Conservation (phyloP, 257 asterid species). For the Solanum corneliomulleri region DNA sequence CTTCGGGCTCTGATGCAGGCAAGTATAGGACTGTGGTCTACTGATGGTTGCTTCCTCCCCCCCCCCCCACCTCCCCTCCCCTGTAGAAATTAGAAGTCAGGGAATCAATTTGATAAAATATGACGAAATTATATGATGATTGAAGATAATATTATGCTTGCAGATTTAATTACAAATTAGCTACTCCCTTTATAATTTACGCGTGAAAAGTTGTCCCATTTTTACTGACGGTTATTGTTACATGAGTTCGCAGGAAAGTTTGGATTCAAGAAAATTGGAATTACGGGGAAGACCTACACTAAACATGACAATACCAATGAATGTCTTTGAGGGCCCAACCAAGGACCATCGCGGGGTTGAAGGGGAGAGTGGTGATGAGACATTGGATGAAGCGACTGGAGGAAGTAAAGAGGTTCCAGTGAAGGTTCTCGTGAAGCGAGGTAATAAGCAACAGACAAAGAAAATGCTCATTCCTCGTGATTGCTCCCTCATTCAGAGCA, state of each 20-base stretch:
- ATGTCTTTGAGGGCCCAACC: slow-evolving; percentile 63
- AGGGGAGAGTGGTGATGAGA: slow-evolving; percentile 91
- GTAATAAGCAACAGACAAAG: slow-evolving; percentile 86
- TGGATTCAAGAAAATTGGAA: slow-evolving; percentile 93
- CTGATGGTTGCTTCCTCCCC: neutral
- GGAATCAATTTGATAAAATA: neutral
- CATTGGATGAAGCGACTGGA: slow-evolving; percentile 60
- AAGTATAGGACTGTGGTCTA: slow-evolving; percentile 1
- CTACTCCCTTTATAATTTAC: neutral
- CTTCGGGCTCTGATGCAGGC: slow-evolving; percentile 95
- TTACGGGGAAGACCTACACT: slow-evolving; percentile 78
- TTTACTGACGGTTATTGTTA: neutral
- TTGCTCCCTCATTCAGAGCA: slow-evolving; percentile 84
- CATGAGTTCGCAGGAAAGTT: slow-evolving; percentile 69
- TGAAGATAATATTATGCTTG: neutral
- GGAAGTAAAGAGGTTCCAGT: slow-evolving; percentile 73
- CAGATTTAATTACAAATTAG: neutral
- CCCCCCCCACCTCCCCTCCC: neutral
- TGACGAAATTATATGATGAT: neutral
- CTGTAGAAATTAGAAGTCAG: neutral
- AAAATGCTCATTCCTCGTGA: slow-evolving; percentile 89
- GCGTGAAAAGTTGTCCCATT: neutral
- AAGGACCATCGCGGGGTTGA: slow-evolving; percentile 63
- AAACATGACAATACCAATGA: slow-evolving; percentile 92
- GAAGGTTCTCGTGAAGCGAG: slow-evolving; percentile 91